These are phyloP conservation scores for Rhodomyrtus tomentosa DNA, from an alignment of 345 rosid genomes.

Conservation along the genomic window DNA sequence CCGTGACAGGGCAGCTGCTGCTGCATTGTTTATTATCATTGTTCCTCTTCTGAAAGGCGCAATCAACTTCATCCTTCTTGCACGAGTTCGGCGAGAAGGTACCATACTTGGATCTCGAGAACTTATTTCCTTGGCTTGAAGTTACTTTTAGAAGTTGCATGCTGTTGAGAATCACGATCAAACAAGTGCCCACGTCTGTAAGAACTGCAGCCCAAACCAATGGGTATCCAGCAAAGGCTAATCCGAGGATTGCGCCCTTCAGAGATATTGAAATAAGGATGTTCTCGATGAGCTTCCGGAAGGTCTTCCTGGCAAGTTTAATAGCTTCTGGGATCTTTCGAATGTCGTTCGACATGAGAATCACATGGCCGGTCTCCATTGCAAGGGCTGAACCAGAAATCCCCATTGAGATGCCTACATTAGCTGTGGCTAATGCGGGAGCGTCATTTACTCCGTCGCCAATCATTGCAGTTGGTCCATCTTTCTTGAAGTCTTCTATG, in stretches of 20 bases:
- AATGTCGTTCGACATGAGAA: constrained; percentile 72
- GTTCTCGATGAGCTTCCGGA: constrained; percentile 52
- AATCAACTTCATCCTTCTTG: background rate
- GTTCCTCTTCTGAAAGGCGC: background rate
- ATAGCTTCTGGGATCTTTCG: constrained; percentile 33
- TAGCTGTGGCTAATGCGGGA: constrained; percentile 77
- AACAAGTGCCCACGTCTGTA: constrained; percentile 74
- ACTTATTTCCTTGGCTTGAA: background rate
- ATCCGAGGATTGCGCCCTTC: constrained; percentile 46
- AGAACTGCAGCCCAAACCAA: constrained; percentile 81
- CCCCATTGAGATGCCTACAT: constrained; percentile 83
- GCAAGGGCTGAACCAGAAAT: constrained; percentile 77
- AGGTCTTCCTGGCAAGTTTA: constrained; percentile 38
- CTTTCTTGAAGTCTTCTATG: constrained; percentile 29
- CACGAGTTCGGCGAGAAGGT: background rate
- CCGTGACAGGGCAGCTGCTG: background rate
- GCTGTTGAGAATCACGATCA: constrained; percentile 70
- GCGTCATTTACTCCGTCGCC: constrained; percentile 89
- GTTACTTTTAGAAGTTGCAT: constrained; percentile 41
- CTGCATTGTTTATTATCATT: background rate
- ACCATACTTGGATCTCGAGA: background rate
- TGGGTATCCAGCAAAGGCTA: constrained; percentile 76
- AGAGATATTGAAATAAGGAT: constrained; percentile 42
- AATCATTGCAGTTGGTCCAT: constrained; percentile 62
- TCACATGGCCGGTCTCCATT: constrained; percentile 60